Evolutionary conservation across 306 rosid species (phyloP).

Genomic region (Fragaria iinumae): DNA sequence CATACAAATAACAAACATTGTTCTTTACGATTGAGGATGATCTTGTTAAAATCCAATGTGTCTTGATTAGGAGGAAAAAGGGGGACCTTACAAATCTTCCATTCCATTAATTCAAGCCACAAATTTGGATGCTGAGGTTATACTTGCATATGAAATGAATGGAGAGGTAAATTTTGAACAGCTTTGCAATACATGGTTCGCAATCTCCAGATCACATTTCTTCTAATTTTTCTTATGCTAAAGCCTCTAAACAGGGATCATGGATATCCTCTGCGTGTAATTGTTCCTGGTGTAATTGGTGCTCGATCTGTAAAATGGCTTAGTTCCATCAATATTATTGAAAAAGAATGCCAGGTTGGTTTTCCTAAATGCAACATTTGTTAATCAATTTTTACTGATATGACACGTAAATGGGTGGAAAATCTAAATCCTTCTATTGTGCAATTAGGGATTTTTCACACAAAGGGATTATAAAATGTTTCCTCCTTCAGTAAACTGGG

Average conservation of each 20-base stretch:
- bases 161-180: conserved; percentile 65
- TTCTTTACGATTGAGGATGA: neutral
- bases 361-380: neutral
- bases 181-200: conserved; percentile 11
- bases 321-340: conserved; percentile 58
- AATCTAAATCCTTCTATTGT: neutral
- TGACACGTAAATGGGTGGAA: conserved; percentile 13
- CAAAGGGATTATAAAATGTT: conserved; percentile 97
- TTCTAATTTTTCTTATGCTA: conserved; percentile 19
- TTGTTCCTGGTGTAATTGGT: conserved; percentile 94
- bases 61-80: conserved; percentile 68
- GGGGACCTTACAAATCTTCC: conserved; percentile 91
- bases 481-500: conserved; percentile 92
- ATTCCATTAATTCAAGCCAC: conserved; percentile 83
- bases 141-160: conserved; percentile 95
- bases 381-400: neutral
- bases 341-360: conserved; percentile 77
- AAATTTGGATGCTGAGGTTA: conserved; percentile 80
- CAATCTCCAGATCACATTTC: neutral
- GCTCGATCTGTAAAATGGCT: conserved; percentile 97
- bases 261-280: conserved; percentile 78
- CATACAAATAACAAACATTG: neutral
- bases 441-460: conserved; percentile 82
- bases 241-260: conserved; percentile 88
- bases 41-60: neutral